Evolutionary conservation across 352 stramenopile species (phyloP), one percentile per base, ranked within the genome.

Genomic region (Globisporangium alternatum): DNA sequence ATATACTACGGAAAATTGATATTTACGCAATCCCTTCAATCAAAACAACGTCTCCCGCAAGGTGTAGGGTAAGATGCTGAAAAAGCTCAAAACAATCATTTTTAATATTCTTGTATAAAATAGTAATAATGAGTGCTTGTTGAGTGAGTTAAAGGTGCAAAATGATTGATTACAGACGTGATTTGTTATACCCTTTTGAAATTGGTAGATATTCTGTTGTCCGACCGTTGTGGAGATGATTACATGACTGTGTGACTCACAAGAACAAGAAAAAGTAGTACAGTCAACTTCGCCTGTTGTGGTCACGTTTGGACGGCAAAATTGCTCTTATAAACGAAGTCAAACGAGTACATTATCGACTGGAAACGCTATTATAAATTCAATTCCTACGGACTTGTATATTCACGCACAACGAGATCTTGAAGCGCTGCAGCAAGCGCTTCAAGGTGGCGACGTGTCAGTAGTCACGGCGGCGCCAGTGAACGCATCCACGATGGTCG

Each of bases 401-500:
- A 5, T 45, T n/a, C 12, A 45, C 39, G 39, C 39, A 56, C 48
- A 35, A 54, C 28, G 10, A 35, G 19, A 57, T 57, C 30, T 57
- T 58, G 5, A 58, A 58, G 22, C 33, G 52, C 21, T 45, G 52
- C 31, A 44, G 22, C n/a, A 51, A n/a, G 5, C 33, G 19, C 55
- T 51, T 61, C 56, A 61, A 31, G 39, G 37, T 22, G 39, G 52
- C 21, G 52, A 58, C 22, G 22, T 52, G 15, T 8, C 43, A 0
- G 41, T 51, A 9, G 25, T 13, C 21, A 56, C 58, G 25, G 47
- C 52, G 56, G 45, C n/a, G 13, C 13, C 17, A 37, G 51, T 52
- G 30, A 66, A 31, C 51, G 60, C 41, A 17, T 66, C 60, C 21
- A 17, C 19, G 19, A 48, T 48, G 12, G n/a, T 2, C 21, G 51